These are phyloP conservation scores for Fusarium odoratissimum DNA, from an alignment of 2,329 filamentous ascomycete species.

Conservation along the genomic window DNA sequence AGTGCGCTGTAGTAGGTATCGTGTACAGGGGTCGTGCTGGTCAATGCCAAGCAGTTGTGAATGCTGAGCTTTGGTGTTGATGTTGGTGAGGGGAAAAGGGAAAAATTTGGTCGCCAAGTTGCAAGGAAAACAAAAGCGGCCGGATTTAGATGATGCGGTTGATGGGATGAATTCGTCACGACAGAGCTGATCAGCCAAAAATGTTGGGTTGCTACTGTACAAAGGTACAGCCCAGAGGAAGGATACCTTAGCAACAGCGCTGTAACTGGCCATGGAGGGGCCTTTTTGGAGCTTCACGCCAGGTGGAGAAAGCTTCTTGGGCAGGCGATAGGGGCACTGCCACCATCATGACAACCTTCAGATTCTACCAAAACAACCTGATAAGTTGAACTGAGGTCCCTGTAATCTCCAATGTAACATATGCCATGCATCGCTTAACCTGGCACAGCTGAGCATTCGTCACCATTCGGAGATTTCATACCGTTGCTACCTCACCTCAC, in stretches of 20 bases:
- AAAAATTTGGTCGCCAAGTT: not conserved
- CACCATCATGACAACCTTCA: constrained; percentile 11
- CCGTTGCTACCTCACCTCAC: not conserved
- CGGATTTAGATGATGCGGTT: not conserved
- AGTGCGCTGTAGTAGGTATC: constrained; percentile 8
- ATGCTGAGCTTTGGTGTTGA: constrained; percentile 14
- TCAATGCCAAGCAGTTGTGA: constrained; percentile 21
- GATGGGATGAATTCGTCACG: constrained; percentile 25
- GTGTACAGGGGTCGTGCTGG: constrained; percentile 16
- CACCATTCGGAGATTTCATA: constrained; percentile 6
- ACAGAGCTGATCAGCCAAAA: not conserved
- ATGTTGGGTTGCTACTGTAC: not conserved
- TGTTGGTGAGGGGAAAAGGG: not conserved
- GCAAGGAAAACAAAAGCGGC: not conserved
- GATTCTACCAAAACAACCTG: not conserved
- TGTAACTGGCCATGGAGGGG: not conserved
- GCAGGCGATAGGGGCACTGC: not conserved
- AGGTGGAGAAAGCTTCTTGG: constrained; percentile 4
- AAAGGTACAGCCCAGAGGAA: not conserved
- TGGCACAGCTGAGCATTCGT: constrained; percentile 15
- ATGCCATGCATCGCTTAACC: constrained; percentile 6
- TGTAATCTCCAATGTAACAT: not conserved
- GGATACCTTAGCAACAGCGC: not conserved
- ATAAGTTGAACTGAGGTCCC: not conserved
- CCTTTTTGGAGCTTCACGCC: constrained; percentile 12